These are phyloP conservation scores for Plenodomus biglobosus DNA, from an alignment of 2,329 filamentous ascomycete species.

Conservation along the genomic window DNA sequence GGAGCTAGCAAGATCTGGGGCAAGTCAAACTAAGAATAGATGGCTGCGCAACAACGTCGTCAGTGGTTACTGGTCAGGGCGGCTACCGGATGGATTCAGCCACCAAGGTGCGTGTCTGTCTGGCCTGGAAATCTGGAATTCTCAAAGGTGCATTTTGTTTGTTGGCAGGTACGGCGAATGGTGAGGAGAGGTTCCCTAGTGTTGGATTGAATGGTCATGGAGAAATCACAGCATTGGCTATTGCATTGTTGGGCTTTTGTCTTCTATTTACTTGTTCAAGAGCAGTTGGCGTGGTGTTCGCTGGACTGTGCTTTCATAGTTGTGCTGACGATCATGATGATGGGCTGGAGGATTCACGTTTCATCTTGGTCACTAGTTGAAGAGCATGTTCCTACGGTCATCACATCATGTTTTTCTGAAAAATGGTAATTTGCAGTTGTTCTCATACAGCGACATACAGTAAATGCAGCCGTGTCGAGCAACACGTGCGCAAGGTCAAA, in stretches of 20 bases:
- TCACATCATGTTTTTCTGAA: too few relatives aligned
- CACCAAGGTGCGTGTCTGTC: too few relatives aligned
- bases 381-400: not conserved
- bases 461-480: not conserved
- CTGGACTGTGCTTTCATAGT: not conserved
- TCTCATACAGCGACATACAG: too few relatives aligned
- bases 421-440: too few relatives aligned
- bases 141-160: too few relatives aligned
- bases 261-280: not conserved
- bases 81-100: too few relatives aligned
- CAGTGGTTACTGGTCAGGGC: too few relatives aligned
- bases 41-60: too few relatives aligned
- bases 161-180: too few relatives aligned
- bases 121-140: too few relatives aligned
- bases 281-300: not conserved
- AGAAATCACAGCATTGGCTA: not conserved
- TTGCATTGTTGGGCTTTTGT: not conserved
- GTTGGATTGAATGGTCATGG: not conserved
- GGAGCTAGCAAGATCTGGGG: too few relatives aligned
- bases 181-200: not conserved
- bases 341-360: not conserved
- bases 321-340: not conserved
- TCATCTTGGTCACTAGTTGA: not conserved
- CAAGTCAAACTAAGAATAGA: too few relatives aligned
- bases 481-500: not conserved